Percentiles rank a stretch among this genome's conserved stretches.
These are phyloP conservation scores for Saccharomycopsis malanga DNA, from an alignment of 805 yeast species.

Conservation along the genomic window DNA sequence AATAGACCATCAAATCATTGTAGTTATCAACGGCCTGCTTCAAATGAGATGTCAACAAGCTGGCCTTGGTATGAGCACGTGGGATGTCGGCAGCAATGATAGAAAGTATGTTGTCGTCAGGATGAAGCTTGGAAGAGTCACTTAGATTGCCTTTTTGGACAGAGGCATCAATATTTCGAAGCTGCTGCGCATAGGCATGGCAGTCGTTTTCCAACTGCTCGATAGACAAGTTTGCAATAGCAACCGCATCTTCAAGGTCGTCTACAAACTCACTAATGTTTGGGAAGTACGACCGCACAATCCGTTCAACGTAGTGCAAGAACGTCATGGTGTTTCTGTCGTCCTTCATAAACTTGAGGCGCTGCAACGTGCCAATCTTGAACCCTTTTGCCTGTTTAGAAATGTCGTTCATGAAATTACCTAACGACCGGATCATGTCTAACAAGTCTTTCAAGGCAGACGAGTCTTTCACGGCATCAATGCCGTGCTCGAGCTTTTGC, in stretches of 20 bases:
- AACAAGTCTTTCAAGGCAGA: slow-evolving; percentile 49
- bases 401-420: slow-evolving; percentile 72
- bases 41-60: slow-evolving; percentile 44
- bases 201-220: slow-evolving; percentile 59
- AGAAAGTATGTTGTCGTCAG: slow-evolving; percentile 52
- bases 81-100: slow-evolving; percentile 48
- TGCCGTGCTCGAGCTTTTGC: slow-evolving; percentile 51
- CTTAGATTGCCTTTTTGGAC: slow-evolving; percentile 59
- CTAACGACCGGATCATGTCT: slow-evolving; percentile 62
- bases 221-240: slow-evolving; percentile 53
- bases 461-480: slow-evolving; percentile 46
- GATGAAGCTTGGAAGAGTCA: slow-evolving; percentile 56
- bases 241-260: slow-evolving; percentile 47
- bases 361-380: slow-evolving; percentile 58
- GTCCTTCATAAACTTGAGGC: slow-evolving; percentile 66
- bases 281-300: slow-evolving; percentile 59
- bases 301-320: slow-evolving; percentile 66
- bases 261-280: slow-evolving; percentile 54
- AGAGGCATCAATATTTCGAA: slow-evolving; percentile 46
- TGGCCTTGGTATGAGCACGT: slow-evolving; percentile 47
- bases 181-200: slow-evolving; percentile 42
- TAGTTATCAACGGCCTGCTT: slow-evolving; percentile 44
- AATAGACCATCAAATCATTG: slow-evolving; percentile 55
- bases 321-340: slow-evolving; percentile 62
- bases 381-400: slow-evolving; percentile 66